Percentiles rank a stretch among this genome's conserved stretches.
phyloP scores from a whole-genome alignment of 352 stramenopile species.

The Phytophthora hybrid region DNA sequence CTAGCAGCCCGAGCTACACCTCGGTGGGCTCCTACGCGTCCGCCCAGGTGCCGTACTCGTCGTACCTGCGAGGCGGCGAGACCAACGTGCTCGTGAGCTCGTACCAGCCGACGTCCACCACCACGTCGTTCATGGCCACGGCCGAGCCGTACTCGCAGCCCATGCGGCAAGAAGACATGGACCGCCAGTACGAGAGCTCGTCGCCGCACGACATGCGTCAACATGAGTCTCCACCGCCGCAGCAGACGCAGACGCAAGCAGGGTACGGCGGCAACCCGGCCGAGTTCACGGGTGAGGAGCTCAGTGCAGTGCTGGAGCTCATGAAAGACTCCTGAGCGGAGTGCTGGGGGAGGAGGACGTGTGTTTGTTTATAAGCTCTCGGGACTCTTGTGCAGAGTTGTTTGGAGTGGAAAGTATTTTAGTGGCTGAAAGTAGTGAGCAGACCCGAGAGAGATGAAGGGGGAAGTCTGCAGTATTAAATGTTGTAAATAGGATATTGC shows the following conservation, averaged over 20 bases:
- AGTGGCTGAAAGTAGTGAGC: conserved; percentile 25
- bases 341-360: not conserved
- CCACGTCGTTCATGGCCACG: conserved; percentile 36
- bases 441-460: not conserved
- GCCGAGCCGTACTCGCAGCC: conserved; percentile 43
- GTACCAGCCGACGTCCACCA: conserved; percentile 38
- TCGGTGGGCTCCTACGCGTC: conserved; percentile 27
- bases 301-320: conserved; percentile 59
- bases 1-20: conserved; percentile 27
- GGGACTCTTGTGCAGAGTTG: not conserved
- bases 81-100: conserved; percentile 44
- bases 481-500: conserved; percentile 44
- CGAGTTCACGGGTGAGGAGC: conserved; percentile 59
- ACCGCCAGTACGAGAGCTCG: conserved; percentile 45
- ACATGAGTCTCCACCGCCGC: conserved; percentile 29
- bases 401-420: conserved; percentile 33
- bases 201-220: conserved; percentile 41
- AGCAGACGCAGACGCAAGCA: conserved; percentile 38
- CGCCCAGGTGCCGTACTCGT: conserved; percentile 40
- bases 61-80: conserved; percentile 48
- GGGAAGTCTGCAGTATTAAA: conserved; percentile 16
- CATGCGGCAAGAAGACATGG: conserved; percentile 41
- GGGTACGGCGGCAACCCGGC: conserved; percentile 39
- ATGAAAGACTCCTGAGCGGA: conserved; percentile 51
- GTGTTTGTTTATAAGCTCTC: conserved; percentile 39